Conservation (phyloP, 2,329 filamentous ascomycete species). For the Fusarium haematococcum region DNA sequence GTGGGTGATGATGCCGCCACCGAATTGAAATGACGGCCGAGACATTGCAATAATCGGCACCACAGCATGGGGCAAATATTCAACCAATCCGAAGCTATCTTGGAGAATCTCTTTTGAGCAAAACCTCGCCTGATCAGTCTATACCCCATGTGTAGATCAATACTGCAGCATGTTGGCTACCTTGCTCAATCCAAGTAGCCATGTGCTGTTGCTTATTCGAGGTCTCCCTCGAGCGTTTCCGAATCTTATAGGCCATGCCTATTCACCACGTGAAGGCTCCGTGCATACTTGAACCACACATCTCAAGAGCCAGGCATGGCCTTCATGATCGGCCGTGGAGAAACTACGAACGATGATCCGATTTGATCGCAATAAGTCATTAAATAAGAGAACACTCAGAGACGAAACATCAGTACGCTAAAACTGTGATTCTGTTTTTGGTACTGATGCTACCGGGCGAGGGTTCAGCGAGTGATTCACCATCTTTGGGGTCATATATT, state of each 20-base stretch:
- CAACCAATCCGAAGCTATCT: neutral
- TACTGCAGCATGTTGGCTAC: neutral
- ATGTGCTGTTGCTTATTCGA: too few relatives aligned
- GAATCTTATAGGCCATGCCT: neutral
- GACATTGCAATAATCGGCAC: neutral
- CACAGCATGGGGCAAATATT: neutral
- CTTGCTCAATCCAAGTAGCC: neutral
- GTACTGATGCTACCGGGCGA: neutral
- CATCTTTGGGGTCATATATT: neutral
- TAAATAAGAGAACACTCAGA: rapidly evolving
- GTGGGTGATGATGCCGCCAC: neutral
- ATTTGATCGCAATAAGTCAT: neutral
- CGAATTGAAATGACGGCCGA: neutral
- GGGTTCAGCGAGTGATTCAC: rapidly evolving
- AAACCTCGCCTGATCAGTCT: neutral
- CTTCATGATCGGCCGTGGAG: neutral
- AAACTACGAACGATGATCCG: neutral
- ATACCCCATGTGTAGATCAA: neutral
- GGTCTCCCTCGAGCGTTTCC: neutral
- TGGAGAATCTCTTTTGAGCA: too few relatives aligned
- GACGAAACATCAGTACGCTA: neutral
- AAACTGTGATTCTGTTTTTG: neutral
- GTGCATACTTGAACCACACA: neutral
- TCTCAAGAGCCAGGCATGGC: neutral
- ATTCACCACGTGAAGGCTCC: neutral